Base-by-base conservation (phyloP, 345 rosid species). In the Theobroma cacao region DNA sequence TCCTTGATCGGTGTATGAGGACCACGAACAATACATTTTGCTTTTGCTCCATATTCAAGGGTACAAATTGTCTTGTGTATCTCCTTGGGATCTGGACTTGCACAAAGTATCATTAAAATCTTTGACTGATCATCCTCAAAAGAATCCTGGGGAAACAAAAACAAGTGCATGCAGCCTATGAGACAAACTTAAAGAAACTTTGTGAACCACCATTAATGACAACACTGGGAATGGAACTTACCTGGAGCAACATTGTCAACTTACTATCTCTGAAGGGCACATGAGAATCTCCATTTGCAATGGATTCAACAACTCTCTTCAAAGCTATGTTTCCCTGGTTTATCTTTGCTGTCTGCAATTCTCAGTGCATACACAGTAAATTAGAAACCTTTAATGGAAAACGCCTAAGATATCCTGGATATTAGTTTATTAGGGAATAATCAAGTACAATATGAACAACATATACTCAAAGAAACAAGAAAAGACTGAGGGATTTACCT, bases 201-300 rank as follows among this genome's bases (percentile, higher is more conserved):
- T 58, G 30, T 18, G 63, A 69, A 56, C 9, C 48, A 75, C 75
- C 63, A 24, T 22, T 50, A 38, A 31, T 31, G 4, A 30, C 43
- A 80, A 64, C 59, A 50, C 45, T 34, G 33, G 66, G 31, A 58
- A 72, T 20, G 38, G 43, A 45, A 10, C 64, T 82, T 70, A 92
- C 99, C 93, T 96, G 99, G 38, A 96, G 89, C 78, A 96, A 87
- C 99, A 96, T 94, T 0, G 99, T 96, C 73, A 96, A 81, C 80
- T 94, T 96, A 86, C 99, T 96, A 81, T 96, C 99, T 83, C 99
- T 90, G 72, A 96, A 96, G 61, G 99, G 99, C 17, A 96, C 99
- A 47, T 96, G 99, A 58, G 99, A 92, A 83, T 94, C 99, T 61
- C 98, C 98, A 88, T 96, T 96, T 58, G 99, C 98, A 75, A 96